Base-by-base conservation (phyloP, 345 rosid genomes). In the Hibiscus mutabilis region DNA sequence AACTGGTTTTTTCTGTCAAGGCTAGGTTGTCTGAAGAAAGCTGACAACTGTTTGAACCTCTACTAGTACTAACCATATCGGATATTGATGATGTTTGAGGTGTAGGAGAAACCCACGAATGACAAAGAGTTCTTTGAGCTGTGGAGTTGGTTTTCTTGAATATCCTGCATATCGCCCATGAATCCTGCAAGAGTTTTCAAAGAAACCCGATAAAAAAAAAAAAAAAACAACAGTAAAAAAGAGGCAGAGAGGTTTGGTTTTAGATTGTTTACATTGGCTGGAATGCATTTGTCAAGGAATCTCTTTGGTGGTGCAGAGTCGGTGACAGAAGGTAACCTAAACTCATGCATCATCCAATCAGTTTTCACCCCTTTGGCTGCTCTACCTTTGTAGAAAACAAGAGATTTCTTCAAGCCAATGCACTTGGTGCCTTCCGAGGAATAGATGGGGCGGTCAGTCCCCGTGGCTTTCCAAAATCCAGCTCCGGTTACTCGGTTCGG, bases 321-420 rank as follows among this genome's bases (percentile, higher is more conserved):
- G 2, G 84, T 55, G 66, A 89, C 87, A 72, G 90, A 84, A 72
- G 98, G 96, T 63, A 92, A 81, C 31, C 98, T 88, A 74, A 92
- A 92, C 90, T 92, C 98, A 73, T 92, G 96, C 98, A 92, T 92
- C 98, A 92, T 92, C 98, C 98, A 92, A 67, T 92, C 98, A 21
- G 96, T 92, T 84, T 92, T 92, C 73, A 82, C 84, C 60, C 98
- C 98, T 81, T 86, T 90, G 6, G 96, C 91, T 8, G 98, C 98
- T 82, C 89, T 86, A 16, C 98, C 98, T 81, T 78, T 88, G 84
- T 92, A 90, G 77, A 90, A 92, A 64, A 92, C 98, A 11, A 92
- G 87, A 7, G 98, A 92, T 82, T 92, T 92, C 89, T 92, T 92
- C 80, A 92, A 71, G 2, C 98, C 98, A 22, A 92, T 92, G 78